Conservation (phyloP, 208 protist species). For the Porcisia deanei region DNA sequence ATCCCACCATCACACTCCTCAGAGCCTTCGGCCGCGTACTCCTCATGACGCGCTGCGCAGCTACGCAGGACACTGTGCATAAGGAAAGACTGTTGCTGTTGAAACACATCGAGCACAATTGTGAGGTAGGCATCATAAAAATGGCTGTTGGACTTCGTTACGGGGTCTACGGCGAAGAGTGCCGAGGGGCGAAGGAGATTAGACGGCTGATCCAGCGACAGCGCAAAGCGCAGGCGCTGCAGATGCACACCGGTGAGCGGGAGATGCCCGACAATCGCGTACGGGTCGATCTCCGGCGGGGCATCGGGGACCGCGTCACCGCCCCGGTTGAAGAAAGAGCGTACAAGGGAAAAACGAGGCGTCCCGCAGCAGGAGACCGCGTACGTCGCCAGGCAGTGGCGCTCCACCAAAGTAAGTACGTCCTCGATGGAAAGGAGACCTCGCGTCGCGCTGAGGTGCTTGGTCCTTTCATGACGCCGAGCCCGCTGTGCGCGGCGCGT, state of each 20-base stretch:
- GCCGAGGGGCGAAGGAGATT: conserved; percentile 40
- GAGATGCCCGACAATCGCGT: conserved; percentile 55
- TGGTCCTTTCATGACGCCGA: conserved; percentile 16
- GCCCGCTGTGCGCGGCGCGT: conserved; percentile 16
- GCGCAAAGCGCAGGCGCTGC: conserved; percentile 72
- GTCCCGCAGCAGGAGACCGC: conserved; percentile 74
- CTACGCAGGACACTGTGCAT: conserved; percentile 54
- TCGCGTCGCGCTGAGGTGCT: conserved; percentile 49
- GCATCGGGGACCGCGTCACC: not conserved
- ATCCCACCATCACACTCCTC: conserved; percentile 73
- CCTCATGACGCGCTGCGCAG: conserved; percentile 46
- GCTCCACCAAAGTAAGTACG: conserved; percentile 48
- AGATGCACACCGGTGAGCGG: conserved; percentile 55
- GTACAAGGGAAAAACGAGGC: conserved; percentile 57
- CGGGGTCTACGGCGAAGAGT: conserved; percentile 66
- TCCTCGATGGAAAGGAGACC: conserved; percentile 61
- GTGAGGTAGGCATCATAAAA: conserved; percentile 84
- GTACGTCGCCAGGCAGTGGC: conserved; percentile 79
- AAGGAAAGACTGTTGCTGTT: conserved; percentile 67
- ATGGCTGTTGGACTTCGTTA: conserved; percentile 58
- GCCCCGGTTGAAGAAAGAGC: conserved; percentile 24
- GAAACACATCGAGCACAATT: conserved; percentile 63
- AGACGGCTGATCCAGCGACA: conserved; percentile 80
- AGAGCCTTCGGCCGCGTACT: conserved; percentile 38
- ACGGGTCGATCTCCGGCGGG: conserved; percentile 16